Percentiles rank a stretch among this genome's conserved stretches.
Evolutionary conservation across 192 early-diverging fungal species (phyloP).

Genomic region (Thamnidium elegans): DNA sequence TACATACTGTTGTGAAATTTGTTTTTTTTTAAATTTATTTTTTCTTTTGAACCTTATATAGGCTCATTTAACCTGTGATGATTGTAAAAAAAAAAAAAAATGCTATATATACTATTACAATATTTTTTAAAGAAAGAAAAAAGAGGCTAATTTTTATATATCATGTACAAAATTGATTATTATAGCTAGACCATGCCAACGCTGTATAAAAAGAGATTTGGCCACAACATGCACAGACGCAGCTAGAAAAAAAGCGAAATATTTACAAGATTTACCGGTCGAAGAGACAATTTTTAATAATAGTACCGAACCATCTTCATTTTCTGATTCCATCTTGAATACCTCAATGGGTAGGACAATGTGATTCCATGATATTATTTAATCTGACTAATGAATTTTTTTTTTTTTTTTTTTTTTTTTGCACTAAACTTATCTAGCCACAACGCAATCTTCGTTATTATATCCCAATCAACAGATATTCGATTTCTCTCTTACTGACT

Average conservation of each 20-base stretch:
- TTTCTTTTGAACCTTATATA: neutral
- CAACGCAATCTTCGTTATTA: neutral
- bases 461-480: constrained; percentile 25
- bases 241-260: constrained; percentile 88
- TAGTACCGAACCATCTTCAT: constrained; percentile 6
- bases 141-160: neutral
- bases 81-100: constrained; percentile 40
- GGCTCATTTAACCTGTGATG: constrained; percentile 73
- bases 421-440: neutral
- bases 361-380: neutral
- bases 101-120: neutral
- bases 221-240: constrained; percentile 78
- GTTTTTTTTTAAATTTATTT: neutral
- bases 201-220: constrained; percentile 82
- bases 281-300: constrained; percentile 20
- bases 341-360: neutral
- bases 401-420: neutral
- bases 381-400: constrained; percentile 22
- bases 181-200: constrained; percentile 77
- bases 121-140: constrained; percentile 3
- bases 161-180: constrained; percentile 5
- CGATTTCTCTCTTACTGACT: constrained; percentile 40
- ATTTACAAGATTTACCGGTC: constrained; percentile 68
- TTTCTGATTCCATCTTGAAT: constrained; percentile 56
- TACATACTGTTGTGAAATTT: too few relatives aligned